Conservation (phyloP, 257 asterid species). For the Nyctanthes arbortristis region DNA sequence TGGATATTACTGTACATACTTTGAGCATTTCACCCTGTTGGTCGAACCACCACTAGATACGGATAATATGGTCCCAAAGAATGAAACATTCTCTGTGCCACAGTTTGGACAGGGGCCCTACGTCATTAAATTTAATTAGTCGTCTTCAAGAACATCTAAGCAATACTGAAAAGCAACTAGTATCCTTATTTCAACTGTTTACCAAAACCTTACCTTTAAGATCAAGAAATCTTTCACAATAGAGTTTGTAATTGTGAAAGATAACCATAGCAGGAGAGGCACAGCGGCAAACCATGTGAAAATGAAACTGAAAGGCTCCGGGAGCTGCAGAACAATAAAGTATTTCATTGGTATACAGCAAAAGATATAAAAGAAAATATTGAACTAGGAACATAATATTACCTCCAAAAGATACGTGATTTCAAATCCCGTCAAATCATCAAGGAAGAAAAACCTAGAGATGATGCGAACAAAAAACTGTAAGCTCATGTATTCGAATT, state of each 20-base stretch:
- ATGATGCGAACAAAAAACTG: slow-evolving; percentile 11
- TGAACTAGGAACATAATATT: slow-evolving; percentile 9
- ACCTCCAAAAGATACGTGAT: slow-evolving; percentile 94
- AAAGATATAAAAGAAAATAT: neutral
- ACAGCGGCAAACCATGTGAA: slow-evolving; percentile 98
- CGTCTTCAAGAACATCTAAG: neutral
- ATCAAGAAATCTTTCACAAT: slow-evolving; percentile 80
- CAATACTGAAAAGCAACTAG: neutral
- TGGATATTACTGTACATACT: slow-evolving; percentile 46
- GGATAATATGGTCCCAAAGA: slow-evolving; percentile 91
- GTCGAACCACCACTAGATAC: slow-evolving; percentile 76
- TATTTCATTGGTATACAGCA: neutral
- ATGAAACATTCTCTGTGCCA: slow-evolving; percentile 90
- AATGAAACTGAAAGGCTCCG: slow-evolving; percentile 97
- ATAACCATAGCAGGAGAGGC: slow-evolving; percentile 72
- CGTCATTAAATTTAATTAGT: slow-evolving; percentile 17
- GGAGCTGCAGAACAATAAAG: slow-evolving; percentile 60
- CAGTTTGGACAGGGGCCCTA: slow-evolving; percentile 99
- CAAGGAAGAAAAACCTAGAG: slow-evolving; percentile 89
- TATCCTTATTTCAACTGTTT: slow-evolving; percentile 1
- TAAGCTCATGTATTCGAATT: slow-evolving; percentile 10
- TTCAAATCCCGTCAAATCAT: slow-evolving; percentile 93
- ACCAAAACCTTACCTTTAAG: slow-evolving; percentile 56
- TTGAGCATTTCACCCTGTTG: slow-evolving; percentile 72
- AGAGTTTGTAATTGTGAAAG: slow-evolving; percentile 66